Base-by-base conservation (phyloP, 495 filamentous ascomycete species). In the Penicillium pancosmium region DNA sequence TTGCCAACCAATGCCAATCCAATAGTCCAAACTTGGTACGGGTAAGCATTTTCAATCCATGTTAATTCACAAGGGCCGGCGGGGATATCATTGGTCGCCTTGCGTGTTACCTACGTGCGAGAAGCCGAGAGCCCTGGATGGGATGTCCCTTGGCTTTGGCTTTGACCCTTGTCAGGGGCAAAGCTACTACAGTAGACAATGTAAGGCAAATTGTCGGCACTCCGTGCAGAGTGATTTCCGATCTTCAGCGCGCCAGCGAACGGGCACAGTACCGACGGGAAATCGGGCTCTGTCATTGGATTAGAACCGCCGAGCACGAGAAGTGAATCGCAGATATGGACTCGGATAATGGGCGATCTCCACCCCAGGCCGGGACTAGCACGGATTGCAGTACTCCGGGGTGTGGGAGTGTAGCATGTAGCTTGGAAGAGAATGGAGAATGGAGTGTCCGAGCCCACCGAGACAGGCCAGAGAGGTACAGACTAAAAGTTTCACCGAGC, bases 401-500 rank as follows among this genome's bases (percentile, higher is more conserved):
- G 41, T 9, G n/a, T 44, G 21, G 46, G 10, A 27, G 41, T 9
- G n/a, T 44, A 4, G 46, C 1, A 27, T 12, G 19, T 48, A 27
- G 4, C 44, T 23, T 16, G 40, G 16, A 44, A 7, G 6, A 18
- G 13, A n/a, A n/a, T 21, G 41, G 6, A 18, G 13, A n/a, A n/a
- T 21, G 41, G 41, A 19, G 41, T 18, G n/a, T 46, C 2, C 9
- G 18, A 23, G 18, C 4, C 10, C 18, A 27, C 46, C 46, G 21
- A 27, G 21, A 11, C 21, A 12, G 8, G 21, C 21, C 10, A 9
- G 36, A 38, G 11, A 6, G 2, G 4, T 48, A 7, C 46, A 12
- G 46, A 48, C 41, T 44, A 48, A 48, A 48, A 48, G 46, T 48
- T 48, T 48, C 46, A 48, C 46, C 46, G 46, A 11, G 46, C 19